Percentiles rank a stretch among this genome's conserved stretches.
Conservation (phyloP, 2,329 filamentous ascomycete genomes). For the Fusarium circinatum region DNA sequence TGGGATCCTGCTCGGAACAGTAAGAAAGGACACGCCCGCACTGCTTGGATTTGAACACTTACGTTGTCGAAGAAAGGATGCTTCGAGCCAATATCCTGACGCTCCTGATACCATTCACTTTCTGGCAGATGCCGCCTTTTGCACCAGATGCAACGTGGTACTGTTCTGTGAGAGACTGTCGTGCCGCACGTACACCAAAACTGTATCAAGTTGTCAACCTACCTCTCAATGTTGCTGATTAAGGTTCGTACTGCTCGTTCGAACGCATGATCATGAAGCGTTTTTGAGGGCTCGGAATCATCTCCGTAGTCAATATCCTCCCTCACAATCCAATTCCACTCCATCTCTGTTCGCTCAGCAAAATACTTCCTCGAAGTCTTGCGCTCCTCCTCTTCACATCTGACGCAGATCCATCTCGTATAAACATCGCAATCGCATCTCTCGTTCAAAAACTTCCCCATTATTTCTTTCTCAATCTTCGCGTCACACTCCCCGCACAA, state of each 20-base stretch:
- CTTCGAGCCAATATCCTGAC: neutral
- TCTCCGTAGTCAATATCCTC: conserved; percentile 2
- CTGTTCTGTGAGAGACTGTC: neutral
- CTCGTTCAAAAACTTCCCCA: neutral
- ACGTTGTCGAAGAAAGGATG: conserved; percentile 32
- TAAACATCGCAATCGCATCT: conserved; percentile 31
- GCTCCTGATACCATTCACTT: conserved; percentile 8
- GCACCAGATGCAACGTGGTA: conserved; percentile 26
- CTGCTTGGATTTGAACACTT: neutral
- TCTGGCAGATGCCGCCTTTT: conserved; percentile 24
- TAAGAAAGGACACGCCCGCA: fast-evolving
- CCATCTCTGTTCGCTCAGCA: neutral
- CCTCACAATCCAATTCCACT: neutral
- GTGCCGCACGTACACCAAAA: conserved; percentile 30
- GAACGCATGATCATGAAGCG: neutral
- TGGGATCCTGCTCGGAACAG: neutral
- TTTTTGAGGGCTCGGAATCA: conserved; percentile 16
- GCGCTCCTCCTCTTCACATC: neutral
- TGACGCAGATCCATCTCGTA: conserved; percentile 17
- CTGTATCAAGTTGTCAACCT: neutral
- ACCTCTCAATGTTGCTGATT: fast-evolving
- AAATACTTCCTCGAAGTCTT: neutral
- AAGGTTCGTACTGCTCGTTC: neutral
- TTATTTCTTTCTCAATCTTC: neutral
- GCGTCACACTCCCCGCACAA: conserved; percentile 18